Conservation (phyloP, 495 filamentous ascomycete genomes). For the Aspergillus baeticus region DNA sequence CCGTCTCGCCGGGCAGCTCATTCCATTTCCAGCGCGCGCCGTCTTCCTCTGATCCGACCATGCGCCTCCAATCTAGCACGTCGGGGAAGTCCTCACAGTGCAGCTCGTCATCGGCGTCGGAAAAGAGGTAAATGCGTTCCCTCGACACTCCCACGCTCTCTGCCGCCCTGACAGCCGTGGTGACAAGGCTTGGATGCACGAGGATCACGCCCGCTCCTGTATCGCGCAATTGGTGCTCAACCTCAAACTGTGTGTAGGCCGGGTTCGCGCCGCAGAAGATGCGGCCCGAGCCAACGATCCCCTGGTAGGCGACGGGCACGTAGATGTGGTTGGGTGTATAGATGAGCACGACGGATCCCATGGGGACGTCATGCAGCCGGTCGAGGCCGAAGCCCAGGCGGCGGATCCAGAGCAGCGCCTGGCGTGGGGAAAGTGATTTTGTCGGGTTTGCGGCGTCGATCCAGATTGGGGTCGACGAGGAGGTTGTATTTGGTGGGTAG, state of each 20-base stretch:
- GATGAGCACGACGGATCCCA: constrained; percentile 46
- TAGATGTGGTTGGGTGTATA: constrained; percentile 48
- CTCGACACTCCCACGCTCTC: constrained; percentile 27
- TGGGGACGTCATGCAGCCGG: constrained; percentile 26
- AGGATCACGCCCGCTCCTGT: constrained; percentile 36
- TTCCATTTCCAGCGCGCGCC: constrained; percentile 34
- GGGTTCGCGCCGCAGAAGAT: constrained; percentile 56
- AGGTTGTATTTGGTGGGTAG: constrained; percentile 35
- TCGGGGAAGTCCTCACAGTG: constrained; percentile 17
- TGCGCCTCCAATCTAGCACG: constrained; percentile 36
- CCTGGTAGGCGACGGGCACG: constrained; percentile 46
- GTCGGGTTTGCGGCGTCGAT: constrained; percentile 37
- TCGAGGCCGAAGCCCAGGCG: constrained; percentile 41
- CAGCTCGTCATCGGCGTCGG: constrained; percentile 21
- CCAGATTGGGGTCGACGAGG: constrained; percentile 42
- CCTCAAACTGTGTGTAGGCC: constrained; percentile 37
- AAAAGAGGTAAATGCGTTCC: constrained; percentile 37
- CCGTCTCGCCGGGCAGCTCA: constrained; percentile 20
- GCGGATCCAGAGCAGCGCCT: constrained; percentile 43
- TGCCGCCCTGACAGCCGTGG: constrained; percentile 22
- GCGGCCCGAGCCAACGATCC: constrained; percentile 56
- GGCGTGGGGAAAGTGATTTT: constrained; percentile 31
- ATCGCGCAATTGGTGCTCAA: constrained; percentile 41
- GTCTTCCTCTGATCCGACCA: constrained; percentile 34
- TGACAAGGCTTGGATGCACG: constrained; percentile 16